Evolutionary conservation across 2,329 filamentous ascomycete genomes (phyloP).

Genomic region (Ilyonectria destructans): DNA sequence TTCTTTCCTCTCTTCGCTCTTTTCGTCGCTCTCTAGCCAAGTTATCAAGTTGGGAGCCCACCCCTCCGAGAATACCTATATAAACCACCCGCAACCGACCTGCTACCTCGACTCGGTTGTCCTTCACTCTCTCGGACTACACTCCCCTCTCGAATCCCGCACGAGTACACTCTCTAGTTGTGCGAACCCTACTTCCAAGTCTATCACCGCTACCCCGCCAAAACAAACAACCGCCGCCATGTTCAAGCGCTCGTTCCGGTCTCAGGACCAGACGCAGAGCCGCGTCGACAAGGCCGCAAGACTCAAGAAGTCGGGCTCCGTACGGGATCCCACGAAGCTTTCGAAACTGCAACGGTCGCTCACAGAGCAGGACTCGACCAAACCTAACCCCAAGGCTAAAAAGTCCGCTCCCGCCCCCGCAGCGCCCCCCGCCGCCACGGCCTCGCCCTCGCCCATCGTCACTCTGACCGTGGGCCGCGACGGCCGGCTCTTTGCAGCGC

Average conservation of each 20-base stretch:
- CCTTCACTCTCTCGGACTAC: constrained; percentile 30
- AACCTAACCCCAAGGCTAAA: constrained; percentile 33
- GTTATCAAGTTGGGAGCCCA: constrained; percentile 43
- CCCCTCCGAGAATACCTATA: constrained; percentile 25
- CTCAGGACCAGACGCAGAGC: constrained; percentile 73
- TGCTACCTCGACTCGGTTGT: constrained; percentile 21
- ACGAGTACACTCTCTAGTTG: constrained; percentile 50
- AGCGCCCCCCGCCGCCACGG: constrained; percentile 31
- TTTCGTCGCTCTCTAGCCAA: constrained; percentile 69
- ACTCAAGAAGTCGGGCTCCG: constrained; percentile 74
- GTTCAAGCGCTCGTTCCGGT: constrained; percentile 94
- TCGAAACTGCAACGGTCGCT: constrained; percentile 90
- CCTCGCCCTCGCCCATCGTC: constrained; percentile 80
- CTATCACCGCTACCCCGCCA: constrained; percentile 26
- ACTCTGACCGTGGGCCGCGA: constrained; percentile 89
- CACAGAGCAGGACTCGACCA: constrained; percentile 67
- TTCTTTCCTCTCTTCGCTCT: constrained; percentile 59
- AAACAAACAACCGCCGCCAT: constrained; percentile 68
- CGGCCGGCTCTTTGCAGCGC: constrained; percentile 92
- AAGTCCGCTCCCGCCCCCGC: constrained; percentile 33
- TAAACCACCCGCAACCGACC: constrained; percentile 19
- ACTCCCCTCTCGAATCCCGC: constrained; percentile 41
- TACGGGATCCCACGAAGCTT: constrained; percentile 83
- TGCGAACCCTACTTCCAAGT: constrained; percentile 7
- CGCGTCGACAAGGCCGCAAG: constrained; percentile 91